Percentiles rank a stretch among this genome's conserved stretches.
Conservation (phyloP, 2,329 filamentous ascomycete species). For the Sarocladium brachiariae region DNA sequence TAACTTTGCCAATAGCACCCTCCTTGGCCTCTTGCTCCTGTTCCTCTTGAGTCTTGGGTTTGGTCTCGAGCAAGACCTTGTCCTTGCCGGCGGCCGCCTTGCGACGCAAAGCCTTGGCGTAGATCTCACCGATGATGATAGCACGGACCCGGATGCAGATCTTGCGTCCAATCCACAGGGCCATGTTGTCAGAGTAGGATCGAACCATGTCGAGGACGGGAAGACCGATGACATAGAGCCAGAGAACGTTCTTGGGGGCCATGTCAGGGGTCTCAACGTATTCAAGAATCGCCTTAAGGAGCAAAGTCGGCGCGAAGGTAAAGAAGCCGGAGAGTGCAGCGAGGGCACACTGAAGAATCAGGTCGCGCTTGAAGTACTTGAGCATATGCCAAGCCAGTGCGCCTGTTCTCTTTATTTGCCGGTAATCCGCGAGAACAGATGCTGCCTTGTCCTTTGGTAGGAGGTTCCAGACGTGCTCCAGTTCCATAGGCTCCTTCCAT, state of each 20-base stretch:
- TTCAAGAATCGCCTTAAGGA: constrained; percentile 85
- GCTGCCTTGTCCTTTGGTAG: constrained; percentile 82
- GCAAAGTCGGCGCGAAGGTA: constrained; percentile 83
- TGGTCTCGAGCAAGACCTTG: constrained; percentile 57
- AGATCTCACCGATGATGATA: constrained; percentile 95
- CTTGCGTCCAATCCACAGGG: constrained; percentile 88
- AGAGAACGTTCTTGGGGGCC: constrained; percentile 79
- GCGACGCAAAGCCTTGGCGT: constrained; percentile 86
- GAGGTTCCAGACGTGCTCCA: constrained; percentile 88
- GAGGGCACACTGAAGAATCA: constrained; percentile 74
- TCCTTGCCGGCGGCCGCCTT: constrained; percentile 78
- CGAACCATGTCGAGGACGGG: constrained; percentile 77
- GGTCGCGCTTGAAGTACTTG: constrained; percentile 71
- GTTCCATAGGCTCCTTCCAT: constrained; percentile 75
- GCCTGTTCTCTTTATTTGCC: constrained; percentile 75
- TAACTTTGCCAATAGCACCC: constrained; percentile 41
- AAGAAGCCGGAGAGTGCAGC: constrained; percentile 74
- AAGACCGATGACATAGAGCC: constrained; percentile 90
- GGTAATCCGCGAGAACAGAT: constrained; percentile 71
- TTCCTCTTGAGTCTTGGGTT: constrained; percentile 28
- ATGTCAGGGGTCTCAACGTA: constrained; percentile 79
- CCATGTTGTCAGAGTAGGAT: constrained; percentile 77
- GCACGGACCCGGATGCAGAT: constrained; percentile 89
- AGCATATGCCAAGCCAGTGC: constrained; percentile 73
- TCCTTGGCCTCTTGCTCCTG: constrained; percentile 28